Conservation (phyloP, 225 moss, liverwort and hornwort genomes). For the Climacium dendroides region DNA sequence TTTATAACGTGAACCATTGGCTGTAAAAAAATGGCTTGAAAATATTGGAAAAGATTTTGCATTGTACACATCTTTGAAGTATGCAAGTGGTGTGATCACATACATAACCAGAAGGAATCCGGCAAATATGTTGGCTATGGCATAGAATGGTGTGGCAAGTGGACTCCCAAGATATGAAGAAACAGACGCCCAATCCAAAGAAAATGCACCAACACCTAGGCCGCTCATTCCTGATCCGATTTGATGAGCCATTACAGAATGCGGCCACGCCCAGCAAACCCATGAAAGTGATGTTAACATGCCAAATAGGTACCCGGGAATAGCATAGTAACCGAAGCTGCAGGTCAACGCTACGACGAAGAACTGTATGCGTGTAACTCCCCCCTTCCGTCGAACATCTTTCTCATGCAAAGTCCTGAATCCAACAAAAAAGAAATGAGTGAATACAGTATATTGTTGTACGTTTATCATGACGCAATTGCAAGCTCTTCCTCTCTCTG, state of each 20-base stretch:
- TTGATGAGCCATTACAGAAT: slow-evolving; percentile 50
- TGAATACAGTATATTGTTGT: background rate
- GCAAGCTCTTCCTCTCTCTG: background rate
- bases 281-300: slow-evolving; percentile 47
- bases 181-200: slow-evolving; percentile 49
- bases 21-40: slow-evolving; percentile 39
- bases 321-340: slow-evolving; percentile 48
- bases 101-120: slow-evolving; percentile 43
- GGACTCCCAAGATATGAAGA: slow-evolving; percentile 43
- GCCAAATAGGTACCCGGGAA: slow-evolving; percentile 55
- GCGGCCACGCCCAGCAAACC: slow-evolving; percentile 50
- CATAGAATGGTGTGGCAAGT: slow-evolving; percentile 39
- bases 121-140: slow-evolving; percentile 43
- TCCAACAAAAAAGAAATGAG: background rate
- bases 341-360: slow-evolving; percentile 30
- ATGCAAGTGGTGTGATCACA: slow-evolving; percentile 50
- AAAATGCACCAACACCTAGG: slow-evolving; percentile 52
- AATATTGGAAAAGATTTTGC: slow-evolving; percentile 50
- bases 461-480: background rate
- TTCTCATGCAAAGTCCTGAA: slow-evolving; percentile 50
- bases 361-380: slow-evolving; percentile 45
- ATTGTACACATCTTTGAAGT: slow-evolving; percentile 35
- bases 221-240: slow-evolving; percentile 54
- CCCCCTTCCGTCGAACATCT: slow-evolving; percentile 30
- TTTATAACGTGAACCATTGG: slow-evolving; percentile 20